phyloP scores from a whole-genome alignment of 2,329 filamentous ascomycete species.

The Calonectria pseudoreteaudii region DNA sequence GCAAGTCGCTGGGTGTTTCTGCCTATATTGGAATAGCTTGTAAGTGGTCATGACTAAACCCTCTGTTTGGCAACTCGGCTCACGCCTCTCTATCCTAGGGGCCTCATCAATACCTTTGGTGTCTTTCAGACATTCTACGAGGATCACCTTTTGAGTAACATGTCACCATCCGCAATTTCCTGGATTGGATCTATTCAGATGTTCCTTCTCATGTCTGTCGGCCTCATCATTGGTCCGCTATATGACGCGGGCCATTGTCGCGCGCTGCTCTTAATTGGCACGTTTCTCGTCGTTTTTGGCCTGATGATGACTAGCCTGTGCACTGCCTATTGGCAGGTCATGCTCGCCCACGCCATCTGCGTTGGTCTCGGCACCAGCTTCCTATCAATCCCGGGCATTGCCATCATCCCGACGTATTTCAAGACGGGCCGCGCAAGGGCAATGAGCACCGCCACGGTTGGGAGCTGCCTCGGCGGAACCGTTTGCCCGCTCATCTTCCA shows the following conservation, averaged over 20 bases:
- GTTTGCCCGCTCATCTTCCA: conserved; percentile 54
- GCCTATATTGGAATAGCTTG: conserved; percentile 22
- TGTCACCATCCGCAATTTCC: conserved; percentile 54
- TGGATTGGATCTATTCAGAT: conserved; percentile 59
- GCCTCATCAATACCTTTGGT: conserved; percentile 58
- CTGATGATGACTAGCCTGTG: conserved; percentile 60
- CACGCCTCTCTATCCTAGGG: conserved; percentile 22
- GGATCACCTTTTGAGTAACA: conserved; percentile 45
- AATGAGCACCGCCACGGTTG: conserved; percentile 56
- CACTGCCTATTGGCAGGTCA: conserved; percentile 56
- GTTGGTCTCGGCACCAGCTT: conserved; percentile 52
- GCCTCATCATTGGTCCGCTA: conserved; percentile 54
- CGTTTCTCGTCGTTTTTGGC: conserved; percentile 52
- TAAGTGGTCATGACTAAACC: not conserved
- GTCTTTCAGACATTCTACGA: conserved; percentile 61
- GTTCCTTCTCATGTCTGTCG: conserved; percentile 54
- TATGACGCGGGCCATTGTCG: conserved; percentile 58
- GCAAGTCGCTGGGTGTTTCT: conserved; percentile 24
- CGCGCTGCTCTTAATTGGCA: conserved; percentile 49
- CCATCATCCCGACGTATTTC: conserved; percentile 57
- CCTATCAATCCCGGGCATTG: conserved; percentile 50
- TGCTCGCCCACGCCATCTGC: conserved; percentile 54
- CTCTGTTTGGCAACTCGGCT: not conserved
- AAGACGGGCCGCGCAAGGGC: conserved; percentile 39
- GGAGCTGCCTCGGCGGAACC: conserved; percentile 54